Conservation (phyloP, 1,284 basidiomycete genomes). For the Papiliotrema flavescens region DNA sequence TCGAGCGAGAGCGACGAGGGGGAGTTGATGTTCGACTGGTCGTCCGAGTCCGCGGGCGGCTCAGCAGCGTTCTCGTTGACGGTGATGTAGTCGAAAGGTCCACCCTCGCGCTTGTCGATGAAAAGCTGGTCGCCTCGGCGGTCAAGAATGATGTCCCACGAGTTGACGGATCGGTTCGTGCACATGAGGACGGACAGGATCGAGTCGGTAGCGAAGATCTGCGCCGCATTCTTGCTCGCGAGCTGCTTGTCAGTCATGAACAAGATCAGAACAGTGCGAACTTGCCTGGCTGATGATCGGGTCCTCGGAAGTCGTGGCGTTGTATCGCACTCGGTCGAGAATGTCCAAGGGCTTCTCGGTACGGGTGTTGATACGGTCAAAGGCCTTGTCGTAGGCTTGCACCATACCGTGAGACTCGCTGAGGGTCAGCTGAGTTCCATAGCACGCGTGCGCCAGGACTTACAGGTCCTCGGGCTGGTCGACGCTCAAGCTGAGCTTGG, state of each 20-base stretch:
- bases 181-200: constrained; percentile 97
- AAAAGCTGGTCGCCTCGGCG: constrained; percentile 91
- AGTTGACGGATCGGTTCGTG: constrained; percentile 89
- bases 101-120: constrained; percentile 97
- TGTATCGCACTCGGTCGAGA: constrained; percentile 94
- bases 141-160: constrained; percentile 97
- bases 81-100: constrained; percentile 92
- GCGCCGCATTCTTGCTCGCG: constrained; percentile 71
- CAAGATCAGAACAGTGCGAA: background rate
- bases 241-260: constrained; percentile 53
- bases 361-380: constrained; percentile 93
- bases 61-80: constrained; percentile 99
- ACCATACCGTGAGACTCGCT: constrained; percentile 86
- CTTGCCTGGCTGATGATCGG: constrained; percentile 83
- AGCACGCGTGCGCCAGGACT: constrained; percentile 38
- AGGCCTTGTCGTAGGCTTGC: constrained; percentile 90
- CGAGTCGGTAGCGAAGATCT: constrained; percentile 90
- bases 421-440: background rate
- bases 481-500: constrained; percentile 88
- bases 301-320: constrained; percentile 95
- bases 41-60: constrained; percentile 80
- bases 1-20: constrained; percentile 92
- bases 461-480: constrained; percentile 84
- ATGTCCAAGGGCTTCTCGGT: constrained; percentile 85
- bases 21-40: constrained; percentile 76